Evolutionary conservation across 441 rosid genomes (phyloP), one percentile per base, ranked within the genome.

Genomic region (Adansonia madagascariensis): DNA sequence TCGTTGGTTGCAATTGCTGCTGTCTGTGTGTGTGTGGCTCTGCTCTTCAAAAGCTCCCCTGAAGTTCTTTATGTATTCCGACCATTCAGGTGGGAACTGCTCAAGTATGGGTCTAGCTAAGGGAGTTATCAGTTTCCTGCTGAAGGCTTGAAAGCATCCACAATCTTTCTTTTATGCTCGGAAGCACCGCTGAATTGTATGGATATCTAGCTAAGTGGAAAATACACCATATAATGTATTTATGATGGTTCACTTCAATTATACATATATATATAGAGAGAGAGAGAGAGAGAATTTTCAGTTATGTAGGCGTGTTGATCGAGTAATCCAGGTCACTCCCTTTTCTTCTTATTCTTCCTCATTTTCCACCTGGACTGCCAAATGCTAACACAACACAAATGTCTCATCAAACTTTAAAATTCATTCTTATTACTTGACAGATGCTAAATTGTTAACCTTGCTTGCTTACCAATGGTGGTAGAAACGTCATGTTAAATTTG

Each of bases 81-180:
- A 66, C 91, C 91, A 2, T 89, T 89, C 86, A 84, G 87, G 88
- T 89, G 92, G 91, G 91, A 89, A 41, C n/a, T 67, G 39, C 81
- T 89, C 43, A 71, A 78, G 66, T 89, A 80, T 66, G 91, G 90
- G 17, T 75, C 89, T 8, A 86, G 81, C 66, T 89, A 78, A 80
- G 20, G 55, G 55, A 27, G 67, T 73, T 60, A 2, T 60, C 41
- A 47, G 74, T 57, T 57, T 55, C 53, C 11, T 2, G 8, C 35
- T 41, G 20, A 17, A 22, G 22, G 59, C 61, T 11, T 75, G 75
- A 67, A 55, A 10, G 62, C n/a, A 5, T 69, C 43, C 0, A 14
- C 10, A 27, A 10, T 47, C 5, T 0, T 8, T 43, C 14, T 41
- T 20, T 35, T 41, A n/a, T 65, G 27, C n/a, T 2, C 17, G 1